These are phyloP conservation scores for Neofusicoccum laricinum DNA, from an alignment of 2,329 filamentous ascomycete genomes.

Conservation along the genomic window DNA sequence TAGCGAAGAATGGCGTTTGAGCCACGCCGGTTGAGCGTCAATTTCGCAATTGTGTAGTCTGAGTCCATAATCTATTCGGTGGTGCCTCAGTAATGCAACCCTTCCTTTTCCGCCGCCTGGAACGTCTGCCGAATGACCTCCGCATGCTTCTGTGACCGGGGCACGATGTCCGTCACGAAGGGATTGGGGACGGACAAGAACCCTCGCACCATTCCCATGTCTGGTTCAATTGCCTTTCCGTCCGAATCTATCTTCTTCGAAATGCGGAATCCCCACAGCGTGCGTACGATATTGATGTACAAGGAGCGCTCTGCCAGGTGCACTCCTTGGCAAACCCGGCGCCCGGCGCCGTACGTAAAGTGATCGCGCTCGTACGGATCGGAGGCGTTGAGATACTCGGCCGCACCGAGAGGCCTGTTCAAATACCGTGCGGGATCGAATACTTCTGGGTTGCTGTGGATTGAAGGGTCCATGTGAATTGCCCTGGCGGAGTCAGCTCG, in stretches of 20 bases:
- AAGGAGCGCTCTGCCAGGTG: slow-evolving; percentile 37
- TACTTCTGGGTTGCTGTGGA: slow-evolving; percentile 25
- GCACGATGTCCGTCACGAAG: slow-evolving; percentile 31
- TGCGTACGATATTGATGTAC: slow-evolving; percentile 34
- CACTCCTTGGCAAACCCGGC: slow-evolving; percentile 35
- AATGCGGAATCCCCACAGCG: slow-evolving; percentile 36
- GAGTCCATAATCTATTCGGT: too few species aligned
- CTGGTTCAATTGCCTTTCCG: slow-evolving; percentile 26
- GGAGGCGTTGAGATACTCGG: slow-evolving; percentile 30
- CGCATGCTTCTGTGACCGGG: slow-evolving; percentile 25
- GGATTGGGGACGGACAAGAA: slow-evolving; percentile 32
- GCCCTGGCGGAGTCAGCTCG: slow-evolving; percentile 23
- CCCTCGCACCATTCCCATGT: slow-evolving; percentile 27
- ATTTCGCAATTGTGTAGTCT: background rate
- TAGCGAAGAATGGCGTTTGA: slow-evolving; percentile 17
- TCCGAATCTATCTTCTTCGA: slow-evolving; percentile 26
- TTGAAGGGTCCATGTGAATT: slow-evolving; percentile 30
- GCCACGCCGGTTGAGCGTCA: too few species aligned
- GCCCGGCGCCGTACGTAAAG: slow-evolving; percentile 35
- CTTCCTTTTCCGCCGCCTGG: slow-evolving; percentile 24
- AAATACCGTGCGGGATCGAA: slow-evolving; percentile 32
- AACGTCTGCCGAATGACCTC: slow-evolving; percentile 26
- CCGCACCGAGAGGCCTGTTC: slow-evolving; percentile 25
- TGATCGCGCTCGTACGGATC: slow-evolving; percentile 35
- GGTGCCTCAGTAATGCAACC: slow-evolving; percentile 14